Base-by-base conservation (phyloP, 2,329 filamentous ascomycete species). In the Clarireedia homoeocarpa region DNA sequence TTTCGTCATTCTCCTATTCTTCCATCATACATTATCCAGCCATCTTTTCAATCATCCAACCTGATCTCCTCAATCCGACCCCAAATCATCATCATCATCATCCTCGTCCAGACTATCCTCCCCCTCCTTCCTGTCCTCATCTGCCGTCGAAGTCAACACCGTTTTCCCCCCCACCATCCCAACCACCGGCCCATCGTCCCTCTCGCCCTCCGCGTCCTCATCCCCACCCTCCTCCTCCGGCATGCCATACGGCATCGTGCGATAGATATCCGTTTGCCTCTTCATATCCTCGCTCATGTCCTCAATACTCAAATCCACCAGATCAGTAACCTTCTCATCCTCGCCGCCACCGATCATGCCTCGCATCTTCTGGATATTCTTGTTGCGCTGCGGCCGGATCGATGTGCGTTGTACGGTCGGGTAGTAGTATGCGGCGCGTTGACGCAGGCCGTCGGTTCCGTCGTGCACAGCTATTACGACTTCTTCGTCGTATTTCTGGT, bases 341-440 rank as follows among this genome's bases (percentile, higher is more conserved):
- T 36, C 34, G 7, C 45, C 51, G 17, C 39, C 30, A 14, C 48
- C 39, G 10, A 53, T 44, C 15, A 36, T 30, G 12, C 46, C 45
- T 44, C 58, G 61, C 48, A 63, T 63, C 34, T 79, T 77, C 47
- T 80, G 77, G 61, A 85, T 83, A 66, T 83, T 83, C 74, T 81
- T 84, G 59, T 76, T 79, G 57, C 83, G 77, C 70, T 84, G 82
- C 30, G 81, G 82, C 46, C 82, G 76, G 64, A 87, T 81, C 23
- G 76, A 75, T 48, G 77, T 81, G 53, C 81, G 79, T 69, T 86
- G 82, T 71, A 86, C 80, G 60, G 87, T 76, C 4, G 84, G 84
- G 63, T 86, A 87, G 70, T 86, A 87, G 69, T 84, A 86, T 12
- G 78, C 80, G 6, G 77, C 83, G 67, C 80, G 81, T 61, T 81